Evolutionary conservation across 129 eudicot species (phyloP).

Genomic region (Chrysanthemum lavandulifolium): DNA sequence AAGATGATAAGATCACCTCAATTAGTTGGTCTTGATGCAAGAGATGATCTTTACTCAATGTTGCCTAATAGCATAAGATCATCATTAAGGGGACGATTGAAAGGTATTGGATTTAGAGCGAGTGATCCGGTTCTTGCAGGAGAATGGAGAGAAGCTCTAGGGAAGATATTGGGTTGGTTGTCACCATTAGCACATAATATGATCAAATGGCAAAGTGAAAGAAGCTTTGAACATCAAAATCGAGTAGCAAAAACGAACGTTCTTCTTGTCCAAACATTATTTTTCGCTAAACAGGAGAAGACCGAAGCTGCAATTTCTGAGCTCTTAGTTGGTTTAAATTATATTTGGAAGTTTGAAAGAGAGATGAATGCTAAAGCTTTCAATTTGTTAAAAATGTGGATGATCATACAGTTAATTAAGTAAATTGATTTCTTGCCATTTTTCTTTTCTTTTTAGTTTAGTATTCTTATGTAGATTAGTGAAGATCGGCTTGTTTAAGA

Average conservation of each 20-base stretch:
- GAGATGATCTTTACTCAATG: slow-evolving; percentile 51
- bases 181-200: slow-evolving; percentile 86
- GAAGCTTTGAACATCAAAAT: slow-evolving; percentile 83
- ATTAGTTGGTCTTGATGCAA: slow-evolving; percentile 35
- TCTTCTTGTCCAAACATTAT: slow-evolving; percentile 61
- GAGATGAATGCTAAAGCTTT: slow-evolving; percentile 81
- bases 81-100: slow-evolving; percentile 53
- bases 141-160: slow-evolving; percentile 87
- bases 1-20: slow-evolving; percentile 62
- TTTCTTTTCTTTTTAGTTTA: slow-evolving; percentile 21
- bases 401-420: slow-evolving; percentile 25
- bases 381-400: slow-evolving; percentile 38
- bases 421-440: background rate
- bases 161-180: slow-evolving; percentile 73
- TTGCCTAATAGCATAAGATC: slow-evolving; percentile 64
- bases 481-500: slow-evolving; percentile 31
- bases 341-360: slow-evolving; percentile 91
- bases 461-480: slow-evolving; percentile 15
- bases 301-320: slow-evolving; percentile 88
- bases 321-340: slow-evolving; percentile 80
- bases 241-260: slow-evolving; percentile 56
- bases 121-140: slow-evolving; percentile 72
- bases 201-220: slow-evolving; percentile 92
- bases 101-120: slow-evolving; percentile 71
- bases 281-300: slow-evolving; percentile 69